Percentiles rank a stretch among this genome's conserved stretches.
These are phyloP conservation scores for Trichoderma pleuroti DNA, from an alignment of 2,329 filamentous ascomycete species.

Conservation along the genomic window DNA sequence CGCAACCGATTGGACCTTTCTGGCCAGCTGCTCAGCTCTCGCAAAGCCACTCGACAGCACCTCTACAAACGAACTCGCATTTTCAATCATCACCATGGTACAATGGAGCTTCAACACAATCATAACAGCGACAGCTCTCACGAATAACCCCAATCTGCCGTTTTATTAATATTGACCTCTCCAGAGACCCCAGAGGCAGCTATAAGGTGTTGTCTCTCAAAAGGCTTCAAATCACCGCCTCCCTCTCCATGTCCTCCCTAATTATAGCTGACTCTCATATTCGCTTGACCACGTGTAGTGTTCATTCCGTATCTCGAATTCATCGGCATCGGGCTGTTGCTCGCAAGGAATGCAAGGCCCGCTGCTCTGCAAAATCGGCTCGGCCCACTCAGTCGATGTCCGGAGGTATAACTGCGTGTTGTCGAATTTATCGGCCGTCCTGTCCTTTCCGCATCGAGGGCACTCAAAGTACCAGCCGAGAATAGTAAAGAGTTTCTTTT, in stretches of 20 bases:
- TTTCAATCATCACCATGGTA: not conserved
- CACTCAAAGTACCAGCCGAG: not conserved
- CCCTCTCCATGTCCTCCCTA: not conserved
- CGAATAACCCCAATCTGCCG: not conserved
- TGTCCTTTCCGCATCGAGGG: not conserved
- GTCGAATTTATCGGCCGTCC: not conserved
- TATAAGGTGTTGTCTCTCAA: not conserved
- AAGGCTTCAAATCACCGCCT: not conserved
- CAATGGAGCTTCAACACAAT: not conserved
- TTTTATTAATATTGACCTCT: not conserved
- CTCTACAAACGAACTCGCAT: not conserved
- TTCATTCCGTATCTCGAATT: not conserved
- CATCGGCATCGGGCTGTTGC: not conserved
- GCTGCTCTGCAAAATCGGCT: not conserved
- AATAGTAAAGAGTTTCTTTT: not conserved
- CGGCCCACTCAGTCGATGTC: not conserved
- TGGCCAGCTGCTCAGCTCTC: not conserved
- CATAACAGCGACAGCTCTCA: not conserved
- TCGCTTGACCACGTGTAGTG: not conserved
- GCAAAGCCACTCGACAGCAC: not conserved
- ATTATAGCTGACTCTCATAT: not conserved
- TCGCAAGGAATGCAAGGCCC: not conserved
- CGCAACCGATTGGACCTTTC: not conserved
- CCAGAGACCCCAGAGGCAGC: not conserved
- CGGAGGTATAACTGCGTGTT: not conserved